Evolutionary conservation across 345 rosid species (phyloP).

Genomic region (Rhizophora mangle): DNA sequence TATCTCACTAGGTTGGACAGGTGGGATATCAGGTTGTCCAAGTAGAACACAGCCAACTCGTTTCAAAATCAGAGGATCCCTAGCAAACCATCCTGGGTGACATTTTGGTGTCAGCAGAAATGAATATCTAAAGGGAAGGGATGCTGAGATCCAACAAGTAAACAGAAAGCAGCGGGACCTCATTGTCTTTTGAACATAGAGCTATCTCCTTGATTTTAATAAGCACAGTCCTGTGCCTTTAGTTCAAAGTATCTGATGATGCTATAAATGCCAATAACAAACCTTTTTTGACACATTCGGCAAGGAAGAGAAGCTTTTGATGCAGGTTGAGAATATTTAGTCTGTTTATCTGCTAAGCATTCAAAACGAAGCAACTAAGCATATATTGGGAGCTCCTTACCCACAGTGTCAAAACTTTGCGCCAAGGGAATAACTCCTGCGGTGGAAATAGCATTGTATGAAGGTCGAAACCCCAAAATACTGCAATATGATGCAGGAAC

Average conservation of each 20-base stretch:
- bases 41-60: conserved; percentile 61
- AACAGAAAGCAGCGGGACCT: too few relatives aligned
- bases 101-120: conserved; percentile 10
- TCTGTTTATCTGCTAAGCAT: not conserved
- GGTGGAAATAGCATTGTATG: conserved; percentile 53
- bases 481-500: conserved; percentile 85
- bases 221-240: too few relatives aligned
- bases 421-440: conserved; percentile 77
- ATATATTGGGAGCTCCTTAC: conserved; percentile 34
- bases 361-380: not conserved
- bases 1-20: conserved; percentile 43
- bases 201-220: too few relatives aligned
- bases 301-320: too few relatives aligned
- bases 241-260: too few relatives aligned
- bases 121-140: not conserved
- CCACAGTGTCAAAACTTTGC: conserved; percentile 90
- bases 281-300: too few relatives aligned
- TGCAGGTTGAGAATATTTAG: not conserved
- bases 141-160: not conserved
- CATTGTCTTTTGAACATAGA: not conserved
- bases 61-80: conserved; percentile 62
- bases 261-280: too few relatives aligned
- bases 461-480: conserved; percentile 74
- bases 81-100: conserved; percentile 84
- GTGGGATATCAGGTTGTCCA: conserved; percentile 34